Conservation (phyloP, 495 filamentous ascomycete genomes). For the Chaetomidium leptoderma region DNA sequence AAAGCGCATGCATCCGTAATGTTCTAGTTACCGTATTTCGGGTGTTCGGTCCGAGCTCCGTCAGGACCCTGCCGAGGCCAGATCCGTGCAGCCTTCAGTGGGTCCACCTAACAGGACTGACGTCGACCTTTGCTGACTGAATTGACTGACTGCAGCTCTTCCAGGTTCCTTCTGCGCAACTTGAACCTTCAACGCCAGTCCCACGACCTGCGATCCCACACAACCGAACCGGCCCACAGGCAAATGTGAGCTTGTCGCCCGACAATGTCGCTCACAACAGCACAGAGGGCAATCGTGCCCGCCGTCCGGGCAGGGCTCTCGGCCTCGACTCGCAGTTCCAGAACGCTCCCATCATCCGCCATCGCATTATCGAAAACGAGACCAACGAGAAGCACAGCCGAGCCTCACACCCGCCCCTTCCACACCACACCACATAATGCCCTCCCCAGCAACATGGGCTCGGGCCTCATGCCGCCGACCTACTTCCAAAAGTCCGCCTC, state of each 20-base stretch:
- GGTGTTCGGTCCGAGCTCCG: no score
- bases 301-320: slow-evolving; percentile 26
- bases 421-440: slow-evolving; percentile 28
- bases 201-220: no score
- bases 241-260: slow-evolving; percentile 2
- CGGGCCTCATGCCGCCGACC: slow-evolving; percentile 41
- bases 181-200: no score
- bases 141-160: no score
- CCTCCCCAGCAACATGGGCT: slow-evolving; percentile 24
- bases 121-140: no score
- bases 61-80: no score
- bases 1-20: no score
- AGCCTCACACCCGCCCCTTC: slow-evolving; percentile 18
- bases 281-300: slow-evolving; percentile 31
- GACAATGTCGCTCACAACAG: slow-evolving; percentile 35
- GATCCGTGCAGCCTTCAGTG: no score
- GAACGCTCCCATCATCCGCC: slow-evolving; percentile 17
- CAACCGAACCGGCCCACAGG: background rate
- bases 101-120: no score
- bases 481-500: slow-evolving; percentile 53
- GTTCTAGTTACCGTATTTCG: no score
- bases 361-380: slow-evolving; percentile 9
- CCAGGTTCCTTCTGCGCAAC: no score
- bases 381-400: background rate
- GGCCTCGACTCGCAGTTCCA: slow-evolving; percentile 6